Evolutionary conservation across 805 yeast species (phyloP).

Genomic region (Spathaspora sp.): DNA sequence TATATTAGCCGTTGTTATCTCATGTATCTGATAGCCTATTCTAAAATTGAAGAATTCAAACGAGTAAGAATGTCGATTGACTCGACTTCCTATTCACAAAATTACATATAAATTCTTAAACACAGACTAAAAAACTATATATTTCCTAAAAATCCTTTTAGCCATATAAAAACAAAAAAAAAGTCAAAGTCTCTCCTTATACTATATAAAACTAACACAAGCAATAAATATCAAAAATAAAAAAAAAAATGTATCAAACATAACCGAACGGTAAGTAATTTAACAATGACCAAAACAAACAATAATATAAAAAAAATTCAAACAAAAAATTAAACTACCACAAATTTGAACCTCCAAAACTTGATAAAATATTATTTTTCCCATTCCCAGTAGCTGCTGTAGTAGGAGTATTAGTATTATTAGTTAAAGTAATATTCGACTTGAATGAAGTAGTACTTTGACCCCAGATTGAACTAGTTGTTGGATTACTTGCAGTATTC

Average conservation of each 20-base stretch:
- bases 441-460: conserved; percentile 1
- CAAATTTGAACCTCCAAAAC: conserved; percentile 5
- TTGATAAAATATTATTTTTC: not conserved
- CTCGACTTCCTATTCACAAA: not conserved
- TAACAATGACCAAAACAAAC: not conserved
- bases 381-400: conserved; percentile 1
- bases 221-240: not conserved
- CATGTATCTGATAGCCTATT: too few relatives aligned
- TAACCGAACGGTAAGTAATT: not conserved
- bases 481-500: conserved; percentile 6
- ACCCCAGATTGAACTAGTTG: conserved; percentile 5
- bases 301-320: not conserved
- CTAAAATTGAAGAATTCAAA: too few relatives aligned
- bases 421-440: conserved; percentile 4
- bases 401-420: not conserved
- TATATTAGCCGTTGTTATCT: too few relatives aligned
- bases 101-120: not conserved
- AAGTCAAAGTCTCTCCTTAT: not conserved
- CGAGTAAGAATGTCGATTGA: too few relatives aligned
- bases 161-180: not conserved
- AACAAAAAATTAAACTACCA: not conserved
- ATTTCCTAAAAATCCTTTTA: not conserved
- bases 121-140: not conserved
- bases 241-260: conserved; percentile 2
- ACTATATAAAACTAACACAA: not conserved